Evolutionary conservation across 2,329 filamentous ascomycete genomes (phyloP), one percentile per base, ranked within the genome.

Genomic region (Pseudocercospora macadamiae): DNA sequence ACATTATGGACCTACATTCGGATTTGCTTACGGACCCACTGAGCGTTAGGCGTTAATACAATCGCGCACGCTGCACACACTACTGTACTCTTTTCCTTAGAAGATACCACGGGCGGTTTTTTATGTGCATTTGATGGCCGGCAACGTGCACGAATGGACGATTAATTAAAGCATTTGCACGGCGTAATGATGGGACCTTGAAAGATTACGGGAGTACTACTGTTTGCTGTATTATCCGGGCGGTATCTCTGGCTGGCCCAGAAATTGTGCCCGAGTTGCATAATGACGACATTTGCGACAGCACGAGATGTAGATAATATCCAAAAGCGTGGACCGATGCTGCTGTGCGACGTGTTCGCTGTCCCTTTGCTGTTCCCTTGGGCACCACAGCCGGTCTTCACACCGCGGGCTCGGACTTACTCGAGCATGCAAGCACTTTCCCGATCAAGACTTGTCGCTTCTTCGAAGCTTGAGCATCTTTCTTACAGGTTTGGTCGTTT

Each of bases 231-330:
- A 49, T 32, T 34, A 4, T 16, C 47, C 47, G 49, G 51, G 56
- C 25, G 45, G 14, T 23, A 30, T 37, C 44, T 30, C 44, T 49
- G 57, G 57, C 57, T 53, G 57, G 57, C 30, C 52, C 56, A 54
- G 48, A 53, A 36, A 23, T 12, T 21, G n/a, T 51, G 28, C 58
- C 58, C 26, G 30, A 14, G 16, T 25, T 42, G 19, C 39, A 44
- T 54, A 51, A 51, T 54, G 39, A 55, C 45, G 47, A 61, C 28
- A 54, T 34, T n/a, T 49, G 44, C 48, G 55, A 49, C 54, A 61
- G 51, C 26, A 61, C 48, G 57, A 44, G 47, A 59, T 61, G 61
- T 64, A 61, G 54, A 61, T 61, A 55, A 61, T 59, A 57, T 49
- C 39, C 25, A 37, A 28, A 53, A 25, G 36, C 45, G 32, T 54